A percentile compares a stretch with the other conserved stretches of the same genome.
Conservation (phyloP, 305 asterid genomes). For the Euphrasia arctica region DNA sequence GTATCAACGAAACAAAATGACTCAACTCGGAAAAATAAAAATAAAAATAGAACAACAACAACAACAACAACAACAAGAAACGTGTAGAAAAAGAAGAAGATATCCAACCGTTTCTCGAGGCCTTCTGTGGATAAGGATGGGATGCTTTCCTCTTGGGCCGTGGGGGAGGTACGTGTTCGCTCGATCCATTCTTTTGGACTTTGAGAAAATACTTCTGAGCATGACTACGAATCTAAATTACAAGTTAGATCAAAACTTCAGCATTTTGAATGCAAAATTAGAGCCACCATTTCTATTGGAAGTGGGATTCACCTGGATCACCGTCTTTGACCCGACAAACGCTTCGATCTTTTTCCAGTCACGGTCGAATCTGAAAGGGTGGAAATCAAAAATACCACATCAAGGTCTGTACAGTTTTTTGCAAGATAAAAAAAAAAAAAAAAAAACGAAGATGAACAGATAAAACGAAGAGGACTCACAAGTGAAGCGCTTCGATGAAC, state of each 20-base stretch:
- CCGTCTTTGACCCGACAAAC: conserved; percentile 91
- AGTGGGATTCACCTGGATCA: conserved; percentile 65
- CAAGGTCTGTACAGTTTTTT: neutral
- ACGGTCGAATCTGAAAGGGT: conserved; percentile 72
- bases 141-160: conserved; percentile 94
- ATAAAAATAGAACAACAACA: neutral
- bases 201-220: conserved; percentile 93
- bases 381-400: neutral
- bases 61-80: too few species aligned
- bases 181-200: conserved; percentile 85
- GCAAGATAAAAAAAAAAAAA: neutral
- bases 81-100: conserved; percentile 2
- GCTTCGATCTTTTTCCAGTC: conserved; percentile 98
- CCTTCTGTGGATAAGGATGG: conserved; percentile 95
- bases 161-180: conserved; percentile 91
- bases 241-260: too few species aligned
- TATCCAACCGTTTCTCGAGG: conserved; percentile 58
- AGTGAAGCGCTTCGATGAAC: conserved; percentile 81
- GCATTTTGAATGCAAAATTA: neutral
- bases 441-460: neutral
- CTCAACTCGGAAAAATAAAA: neutral
- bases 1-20: neutral
- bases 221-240: conserved; percentile 88
- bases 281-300: neutral
- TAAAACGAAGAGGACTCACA: conserved; percentile 44